These are phyloP conservation scores for Trichoderma sp. DNA, from an alignment of 2,329 filamentous ascomycete species.

Conservation along the genomic window DNA sequence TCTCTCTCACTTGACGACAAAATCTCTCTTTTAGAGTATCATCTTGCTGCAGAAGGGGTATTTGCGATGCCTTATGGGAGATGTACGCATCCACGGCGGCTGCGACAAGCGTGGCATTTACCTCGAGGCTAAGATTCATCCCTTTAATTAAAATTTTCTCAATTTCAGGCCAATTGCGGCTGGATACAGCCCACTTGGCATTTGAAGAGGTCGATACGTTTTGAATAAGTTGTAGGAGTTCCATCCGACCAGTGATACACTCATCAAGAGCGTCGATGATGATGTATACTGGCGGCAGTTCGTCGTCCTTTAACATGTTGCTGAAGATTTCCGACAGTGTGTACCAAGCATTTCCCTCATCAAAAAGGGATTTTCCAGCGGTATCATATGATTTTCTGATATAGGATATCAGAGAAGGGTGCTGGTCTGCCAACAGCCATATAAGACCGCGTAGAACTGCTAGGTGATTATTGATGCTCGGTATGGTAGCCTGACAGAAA, in stretches of 20 bases:
- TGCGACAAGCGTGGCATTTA: background rate
- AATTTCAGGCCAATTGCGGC: conserved; percentile 7
- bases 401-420: conserved; percentile 34
- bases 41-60: background rate
- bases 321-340: conserved; percentile 38
- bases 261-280: conserved; percentile 49
- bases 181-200: conserved; percentile 12
- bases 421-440: conserved; percentile 36
- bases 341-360: conserved; percentile 37
- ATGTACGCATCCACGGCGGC: background rate
- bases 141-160: conserved; percentile 14
- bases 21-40: conserved; percentile 14
- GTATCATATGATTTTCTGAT: conserved; percentile 34
- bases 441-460: conserved; percentile 44
- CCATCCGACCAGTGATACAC: conserved; percentile 27
- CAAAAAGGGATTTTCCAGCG: conserved; percentile 37
- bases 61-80: background rate
- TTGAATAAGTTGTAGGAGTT: conserved; percentile 38
- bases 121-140: background rate
- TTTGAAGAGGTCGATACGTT: conserved; percentile 23
- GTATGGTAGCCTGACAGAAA: conserved; percentile 24
- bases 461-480: conserved; percentile 35
- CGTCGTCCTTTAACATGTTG: conserved; percentile 37
- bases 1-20: conserved; percentile 23
- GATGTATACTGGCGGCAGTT: conserved; percentile 30